Percentiles rank a stretch among this genome's conserved stretches.
Conservation (phyloP, 1,284 basidiomycete species). For the Macrocystidia cucumis region DNA sequence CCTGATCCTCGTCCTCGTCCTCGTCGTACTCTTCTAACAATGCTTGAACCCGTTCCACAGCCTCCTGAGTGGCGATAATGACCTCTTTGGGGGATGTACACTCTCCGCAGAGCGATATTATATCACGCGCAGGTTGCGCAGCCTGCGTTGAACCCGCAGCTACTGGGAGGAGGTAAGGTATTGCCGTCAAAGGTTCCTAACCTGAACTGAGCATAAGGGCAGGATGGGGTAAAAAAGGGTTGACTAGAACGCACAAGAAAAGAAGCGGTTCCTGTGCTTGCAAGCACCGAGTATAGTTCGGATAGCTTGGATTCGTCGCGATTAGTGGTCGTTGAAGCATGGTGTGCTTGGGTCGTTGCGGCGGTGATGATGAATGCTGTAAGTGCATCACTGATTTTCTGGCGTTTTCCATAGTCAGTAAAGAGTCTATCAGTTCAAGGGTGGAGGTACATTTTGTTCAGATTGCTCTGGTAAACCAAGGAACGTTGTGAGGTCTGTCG, state of each 20-base stretch:
- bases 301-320: slow-evolving; percentile 15
- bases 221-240: background rate
- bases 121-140: too few relatives aligned
- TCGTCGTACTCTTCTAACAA: slow-evolving; percentile 23
- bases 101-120: slow-evolving; percentile 36
- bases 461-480: too few relatives aligned
- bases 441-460: too few relatives aligned
- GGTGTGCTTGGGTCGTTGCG: too few relatives aligned
- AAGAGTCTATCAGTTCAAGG: too few relatives aligned
- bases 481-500: too few relatives aligned
- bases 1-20: slow-evolving; percentile 14
- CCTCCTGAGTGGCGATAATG: slow-evolving; percentile 53
- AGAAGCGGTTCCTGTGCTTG: slow-evolving; percentile 12
- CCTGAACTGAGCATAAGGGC: background rate
- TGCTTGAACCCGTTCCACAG: slow-evolving; percentile 36
- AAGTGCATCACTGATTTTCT: too few relatives aligned
- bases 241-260: slow-evolving; percentile 18
- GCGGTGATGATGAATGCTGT: too few relatives aligned
- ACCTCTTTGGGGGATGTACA: slow-evolving; percentile 51
- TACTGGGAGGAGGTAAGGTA: slow-evolving; percentile 40
- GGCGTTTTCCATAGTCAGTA: too few relatives aligned
- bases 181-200: slow-evolving; percentile 44
- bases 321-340: too few relatives aligned
- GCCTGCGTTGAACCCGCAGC: slow-evolving; percentile 25
- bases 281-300: slow-evolving; percentile 18